A percentile compares a stretch with the other conserved stretches of the same genome.
These are phyloP conservation scores for Hyphopichia burtonii DNA, from an alignment of 1,139 yeast species.

Conservation along the genomic window DNA sequence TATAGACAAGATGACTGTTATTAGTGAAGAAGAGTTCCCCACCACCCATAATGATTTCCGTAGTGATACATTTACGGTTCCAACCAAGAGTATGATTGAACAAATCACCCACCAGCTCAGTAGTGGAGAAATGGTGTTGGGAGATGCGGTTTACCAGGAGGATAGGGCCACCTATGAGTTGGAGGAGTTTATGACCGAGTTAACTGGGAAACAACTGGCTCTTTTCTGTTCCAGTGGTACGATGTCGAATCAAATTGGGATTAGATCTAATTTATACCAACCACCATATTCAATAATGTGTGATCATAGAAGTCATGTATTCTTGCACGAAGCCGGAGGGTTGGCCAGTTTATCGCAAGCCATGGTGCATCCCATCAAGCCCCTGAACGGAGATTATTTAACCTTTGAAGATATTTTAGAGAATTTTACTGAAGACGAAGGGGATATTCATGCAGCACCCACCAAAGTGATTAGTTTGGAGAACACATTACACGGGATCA, in stretches of 20 bases:
- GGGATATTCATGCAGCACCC: constrained; percentile 87
- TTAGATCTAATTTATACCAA: constrained; percentile 73
- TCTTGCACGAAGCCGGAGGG: constrained; percentile 86
- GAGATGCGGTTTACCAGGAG: constrained; percentile 89
- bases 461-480: constrained; percentile 83
- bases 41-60: constrained; percentile 59
- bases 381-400: constrained; percentile 69
- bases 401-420: constrained; percentile 77
- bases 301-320: constrained; percentile 85
- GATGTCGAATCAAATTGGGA: constrained; percentile 82
- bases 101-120: constrained; percentile 44
- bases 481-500: constrained; percentile 82
- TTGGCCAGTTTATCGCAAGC: constrained; percentile 87
- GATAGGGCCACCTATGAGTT: constrained; percentile 67
- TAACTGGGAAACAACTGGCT: constrained; percentile 84
- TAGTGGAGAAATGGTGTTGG: constrained; percentile 50
- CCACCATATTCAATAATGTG: constrained; percentile 87
- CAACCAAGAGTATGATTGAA: constrained; percentile 71
- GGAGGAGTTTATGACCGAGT: constrained; percentile 61
- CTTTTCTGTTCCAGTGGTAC: constrained; percentile 89
- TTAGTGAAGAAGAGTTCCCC: constrained; percentile 14
- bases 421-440: constrained; percentile 69
- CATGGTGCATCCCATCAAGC: constrained; percentile 83
- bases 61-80: constrained; percentile 92
- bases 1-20: neutral